A percentile compares a stretch with the other conserved stretches of the same genome.
Evolutionary conservation across 2,329 filamentous ascomycete genomes (phyloP).

Genomic region (Setomelanomma holmii): DNA sequence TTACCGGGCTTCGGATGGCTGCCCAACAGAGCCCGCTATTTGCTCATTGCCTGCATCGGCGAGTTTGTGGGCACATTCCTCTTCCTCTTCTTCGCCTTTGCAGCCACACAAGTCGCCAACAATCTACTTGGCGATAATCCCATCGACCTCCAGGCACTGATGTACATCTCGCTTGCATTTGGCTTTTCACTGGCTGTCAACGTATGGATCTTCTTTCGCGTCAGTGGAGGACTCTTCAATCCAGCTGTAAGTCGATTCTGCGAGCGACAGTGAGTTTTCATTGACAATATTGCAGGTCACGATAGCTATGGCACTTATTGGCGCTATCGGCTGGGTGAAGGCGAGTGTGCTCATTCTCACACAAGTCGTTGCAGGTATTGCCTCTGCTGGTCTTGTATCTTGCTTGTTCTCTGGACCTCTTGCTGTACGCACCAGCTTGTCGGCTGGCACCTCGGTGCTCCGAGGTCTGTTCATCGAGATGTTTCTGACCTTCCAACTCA

Average conservation of each 20-base stretch:
- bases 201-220: conserved; percentile 51
- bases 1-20: conserved; percentile 52
- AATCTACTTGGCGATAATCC: conserved; percentile 31
- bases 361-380: conserved; percentile 55
- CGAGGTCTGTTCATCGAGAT: conserved; percentile 60
- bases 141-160: conserved; percentile 34
- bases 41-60: conserved; percentile 56
- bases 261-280: no score
- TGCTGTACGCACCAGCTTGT: conserved; percentile 55
- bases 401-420: conserved; percentile 55
- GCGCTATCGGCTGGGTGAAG: conserved; percentile 55
- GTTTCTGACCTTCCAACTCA: conserved; percentile 58
- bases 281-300: conserved; percentile 48
- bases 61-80: conserved; percentile 50
- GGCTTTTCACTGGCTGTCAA: conserved; percentile 49
- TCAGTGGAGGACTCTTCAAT: conserved; percentile 50
- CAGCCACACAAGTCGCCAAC: conserved; percentile 49
- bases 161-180: conserved; percentile 48
- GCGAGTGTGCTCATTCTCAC: conserved; percentile 53
- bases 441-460: conserved; percentile 49
- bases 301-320: conserved; percentile 56
- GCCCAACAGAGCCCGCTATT: conserved; percentile 51
- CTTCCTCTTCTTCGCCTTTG: conserved; percentile 52
- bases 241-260: conserved; percentile 39
- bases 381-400: conserved; percentile 54